phyloP scores from a whole-genome alignment of 2,329 filamentous ascomycete species.

The Blumeria hordei region DNA sequence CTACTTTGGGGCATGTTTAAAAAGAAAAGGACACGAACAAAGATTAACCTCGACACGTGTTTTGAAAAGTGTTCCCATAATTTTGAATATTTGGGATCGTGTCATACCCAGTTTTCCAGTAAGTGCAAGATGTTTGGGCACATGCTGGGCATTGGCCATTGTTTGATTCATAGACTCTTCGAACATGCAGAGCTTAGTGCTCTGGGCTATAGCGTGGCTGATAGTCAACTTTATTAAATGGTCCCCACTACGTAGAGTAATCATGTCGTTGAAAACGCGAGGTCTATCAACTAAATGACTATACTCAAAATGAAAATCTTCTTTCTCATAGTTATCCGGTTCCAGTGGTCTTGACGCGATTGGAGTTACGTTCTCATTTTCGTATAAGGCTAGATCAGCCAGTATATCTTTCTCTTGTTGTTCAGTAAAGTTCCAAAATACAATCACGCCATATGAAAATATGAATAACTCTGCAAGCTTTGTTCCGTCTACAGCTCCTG shows the following conservation, averaged over 20 bases:
- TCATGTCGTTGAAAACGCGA: slow-evolving; percentile 97
- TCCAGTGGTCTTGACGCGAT: slow-evolving; percentile 59
- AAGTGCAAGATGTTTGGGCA: slow-evolving; percentile 69
- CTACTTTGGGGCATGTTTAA: not conserved
- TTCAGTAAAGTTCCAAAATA: slow-evolving; percentile 98
- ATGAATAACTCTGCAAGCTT: slow-evolving; percentile 89
- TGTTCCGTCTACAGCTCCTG: slow-evolving; percentile 45
- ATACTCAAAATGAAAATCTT: slow-evolving; percentile 98
- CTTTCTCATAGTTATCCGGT: slow-evolving; percentile 84
- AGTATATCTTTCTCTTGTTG: slow-evolving; percentile 90
- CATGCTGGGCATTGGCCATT: slow-evolving; percentile 78
- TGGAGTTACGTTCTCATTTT: slow-evolving; percentile 37
- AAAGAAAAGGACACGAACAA: slow-evolving; percentile 33
- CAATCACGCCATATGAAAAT: slow-evolving; percentile 92
- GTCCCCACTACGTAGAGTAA: slow-evolving; percentile 77
- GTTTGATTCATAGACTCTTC: slow-evolving; percentile 90
- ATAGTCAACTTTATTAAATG: slow-evolving; percentile 99
- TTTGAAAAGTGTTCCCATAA: slow-evolving; percentile 80
- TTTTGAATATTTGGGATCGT: slow-evolving; percentile 72
- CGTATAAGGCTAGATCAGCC: slow-evolving; percentile 77
- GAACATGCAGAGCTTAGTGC: slow-evolving; percentile 87
- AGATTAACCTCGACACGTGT: slow-evolving; percentile 92
- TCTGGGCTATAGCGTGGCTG: slow-evolving; percentile 90
- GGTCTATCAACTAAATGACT: slow-evolving; percentile 65
- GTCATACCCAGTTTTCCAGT: slow-evolving; percentile 84